phyloP scores from a whole-genome alignment of 2,329 filamentous ascomycete species.

The Pleoardoris graminearum region DNA sequence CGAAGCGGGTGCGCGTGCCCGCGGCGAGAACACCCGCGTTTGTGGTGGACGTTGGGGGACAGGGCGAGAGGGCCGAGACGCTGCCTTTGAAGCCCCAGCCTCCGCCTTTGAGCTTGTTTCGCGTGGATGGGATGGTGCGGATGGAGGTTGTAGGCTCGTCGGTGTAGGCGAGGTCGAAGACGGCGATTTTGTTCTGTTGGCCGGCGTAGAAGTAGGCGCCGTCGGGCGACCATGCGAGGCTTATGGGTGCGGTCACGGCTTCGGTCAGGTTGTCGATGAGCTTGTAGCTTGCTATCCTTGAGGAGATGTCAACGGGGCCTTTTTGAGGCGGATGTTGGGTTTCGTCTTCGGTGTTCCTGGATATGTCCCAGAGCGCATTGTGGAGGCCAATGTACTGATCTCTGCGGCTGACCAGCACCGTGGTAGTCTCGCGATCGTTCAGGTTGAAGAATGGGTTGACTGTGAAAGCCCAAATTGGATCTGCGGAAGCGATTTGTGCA shows the following conservation, averaged over 20 bases:
- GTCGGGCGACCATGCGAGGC: conserved; percentile 56
- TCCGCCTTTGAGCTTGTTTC: conserved; percentile 49
- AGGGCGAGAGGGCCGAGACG: conserved; percentile 56
- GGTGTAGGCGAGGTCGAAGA: conserved; percentile 59
- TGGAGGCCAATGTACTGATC: conserved; percentile 61
- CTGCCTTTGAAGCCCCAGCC: conserved; percentile 59
- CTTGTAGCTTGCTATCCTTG: conserved; percentile 56
- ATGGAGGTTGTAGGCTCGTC: conserved; percentile 49
- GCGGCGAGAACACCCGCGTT: conserved; percentile 56
- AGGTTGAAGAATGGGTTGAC: conserved; percentile 60
- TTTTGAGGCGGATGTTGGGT: not conserved
- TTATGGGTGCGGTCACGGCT: conserved; percentile 58
- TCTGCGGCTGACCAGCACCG: conserved; percentile 56
- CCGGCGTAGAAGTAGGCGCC: conserved; percentile 61
- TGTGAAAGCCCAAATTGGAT: conserved; percentile 58
- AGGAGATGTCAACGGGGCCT: conserved; percentile 28
- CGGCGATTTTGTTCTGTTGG: conserved; percentile 56
- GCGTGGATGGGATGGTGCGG: conserved; percentile 53
- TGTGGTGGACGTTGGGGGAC: conserved; percentile 28
- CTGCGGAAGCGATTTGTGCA: conserved; percentile 50
- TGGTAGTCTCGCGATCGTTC: conserved; percentile 53
- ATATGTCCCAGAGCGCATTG: conserved; percentile 55
- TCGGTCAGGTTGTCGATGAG: conserved; percentile 60
- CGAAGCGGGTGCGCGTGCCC: conserved; percentile 59
- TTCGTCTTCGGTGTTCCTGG: conserved; percentile 16